phyloP scores from a whole-genome alignment of 202 grass and related monocot genomes.

The Zoysia matrella region DNA sequence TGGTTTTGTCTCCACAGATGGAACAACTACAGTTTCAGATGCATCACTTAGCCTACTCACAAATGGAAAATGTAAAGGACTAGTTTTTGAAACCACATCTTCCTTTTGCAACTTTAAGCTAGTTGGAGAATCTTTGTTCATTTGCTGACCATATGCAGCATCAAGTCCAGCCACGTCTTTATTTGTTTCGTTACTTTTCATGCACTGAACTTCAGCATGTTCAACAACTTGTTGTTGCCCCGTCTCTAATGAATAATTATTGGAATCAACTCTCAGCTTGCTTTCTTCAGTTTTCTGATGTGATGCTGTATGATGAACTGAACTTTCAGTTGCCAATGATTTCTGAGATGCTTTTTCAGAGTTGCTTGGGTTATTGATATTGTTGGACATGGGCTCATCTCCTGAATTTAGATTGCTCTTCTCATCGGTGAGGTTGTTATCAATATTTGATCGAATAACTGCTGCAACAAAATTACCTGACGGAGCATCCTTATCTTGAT shows the following conservation, averaged over 20 bases:
- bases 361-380: slow-evolving; percentile 3
- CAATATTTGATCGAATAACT: not conserved
- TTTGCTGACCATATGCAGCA: slow-evolving; percentile 35
- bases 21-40: slow-evolving; percentile 7
- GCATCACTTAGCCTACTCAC: slow-evolving; percentile 5
- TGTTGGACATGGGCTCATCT: not conserved
- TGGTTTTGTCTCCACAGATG: slow-evolving; percentile 17
- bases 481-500: slow-evolving; percentile 7
- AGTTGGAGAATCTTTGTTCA: slow-evolving; percentile 24
- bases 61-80: not conserved
- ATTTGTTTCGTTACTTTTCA: slow-evolving; percentile 19
- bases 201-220: not conserved
- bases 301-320: not conserved
- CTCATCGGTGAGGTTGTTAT: not conserved
- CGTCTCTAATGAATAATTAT: slow-evolving; percentile 20
- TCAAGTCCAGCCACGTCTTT: not conserved
- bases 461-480: slow-evolving; percentile 14
- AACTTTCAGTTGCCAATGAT: slow-evolving; percentile 10
- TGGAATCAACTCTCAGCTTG: slow-evolving; percentile 5
- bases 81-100: slow-evolving; percentile 22
- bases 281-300: slow-evolving; percentile 20
- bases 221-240: slow-evolving; percentile 25
- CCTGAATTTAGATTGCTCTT: not conserved
- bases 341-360: slow-evolving; percentile 15
- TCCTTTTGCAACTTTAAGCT: slow-evolving; percentile 16